phyloP scores from a whole-genome alignment of 345 rosid species.

The Melastoma malabathricum region DNA sequence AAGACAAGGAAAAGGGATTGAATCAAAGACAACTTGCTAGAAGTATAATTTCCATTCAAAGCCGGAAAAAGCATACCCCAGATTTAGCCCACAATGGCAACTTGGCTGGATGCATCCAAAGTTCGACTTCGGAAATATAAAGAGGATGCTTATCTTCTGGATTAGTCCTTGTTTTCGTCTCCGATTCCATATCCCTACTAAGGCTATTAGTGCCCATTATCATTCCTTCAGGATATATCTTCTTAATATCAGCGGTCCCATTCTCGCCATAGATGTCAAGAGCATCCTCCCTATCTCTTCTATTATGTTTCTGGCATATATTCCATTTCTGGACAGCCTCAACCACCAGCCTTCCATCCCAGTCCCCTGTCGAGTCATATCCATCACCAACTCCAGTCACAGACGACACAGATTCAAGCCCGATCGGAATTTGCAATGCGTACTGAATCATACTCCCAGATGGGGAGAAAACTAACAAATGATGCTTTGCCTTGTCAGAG shows the following conservation, averaged over 20 bases:
- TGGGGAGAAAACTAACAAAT: conserved; percentile 74
- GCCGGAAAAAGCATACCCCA: conserved; percentile 30
- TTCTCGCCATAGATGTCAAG: conserved; percentile 75
- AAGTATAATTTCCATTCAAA: not conserved
- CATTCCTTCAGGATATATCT: conserved; percentile 62
- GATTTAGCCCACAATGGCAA: conserved; percentile 58
- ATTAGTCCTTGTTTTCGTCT: conserved; percentile 17
- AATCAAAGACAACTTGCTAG: not conserved
- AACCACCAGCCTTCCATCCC: conserved; percentile 53
- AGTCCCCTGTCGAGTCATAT: conserved; percentile 40
- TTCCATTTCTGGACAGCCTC: conserved; percentile 79
- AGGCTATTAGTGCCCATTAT: conserved; percentile 20
- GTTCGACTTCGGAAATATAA: conserved; percentile 77
- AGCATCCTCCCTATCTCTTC: conserved; percentile 64
- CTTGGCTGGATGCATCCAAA: conserved; percentile 45
- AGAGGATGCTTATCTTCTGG: conserved; percentile 49
- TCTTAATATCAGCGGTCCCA: conserved; percentile 45
- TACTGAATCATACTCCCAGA: conserved; percentile 78
- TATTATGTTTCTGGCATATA: conserved; percentile 55
- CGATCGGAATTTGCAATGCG: conserved; percentile 26
- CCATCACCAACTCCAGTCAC: conserved; percentile 21
- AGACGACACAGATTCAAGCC: conserved; percentile 19
- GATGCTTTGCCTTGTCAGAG: conserved; percentile 31
- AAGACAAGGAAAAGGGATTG: not conserved
- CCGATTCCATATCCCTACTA: conserved; percentile 17